These are phyloP conservation scores for Cynanchum wilfordii DNA, from an alignment of 257 asterid species.

Conservation along the genomic window DNA sequence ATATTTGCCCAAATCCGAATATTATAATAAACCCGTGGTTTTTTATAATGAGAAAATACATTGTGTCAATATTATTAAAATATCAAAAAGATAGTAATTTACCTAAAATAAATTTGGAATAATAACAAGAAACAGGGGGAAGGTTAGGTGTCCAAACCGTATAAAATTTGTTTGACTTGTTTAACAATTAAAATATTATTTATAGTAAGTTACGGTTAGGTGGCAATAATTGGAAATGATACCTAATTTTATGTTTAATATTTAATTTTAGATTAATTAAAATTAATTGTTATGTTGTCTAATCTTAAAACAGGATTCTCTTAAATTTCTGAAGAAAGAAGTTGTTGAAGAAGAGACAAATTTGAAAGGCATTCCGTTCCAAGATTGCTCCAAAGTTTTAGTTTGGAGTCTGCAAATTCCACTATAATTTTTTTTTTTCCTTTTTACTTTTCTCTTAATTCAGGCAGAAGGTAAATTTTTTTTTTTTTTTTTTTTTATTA, in stretches of 20 bases:
- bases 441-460: too few relatives aligned
- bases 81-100: too few relatives aligned
- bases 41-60: too few relatives aligned
- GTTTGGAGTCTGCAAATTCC: conserved; percentile 59
- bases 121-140: too few relatives aligned
- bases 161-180: not conserved
- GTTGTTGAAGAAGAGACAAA: conserved; percentile 85
- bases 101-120: too few relatives aligned
- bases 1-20: too few relatives aligned
- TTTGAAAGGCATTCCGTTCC: conserved; percentile 65
- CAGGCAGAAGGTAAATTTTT: not conserved
- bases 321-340: conserved; percentile 68
- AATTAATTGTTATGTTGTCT: not conserved
- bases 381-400: conserved; percentile 66
- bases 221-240: not conserved
- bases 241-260: not conserved
- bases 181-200: not conserved
- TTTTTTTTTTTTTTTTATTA: not conserved
- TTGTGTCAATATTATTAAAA: too few relatives aligned
- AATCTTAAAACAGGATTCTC: conserved; percentile 49
- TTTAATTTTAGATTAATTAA: too few relatives aligned
- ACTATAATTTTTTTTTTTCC: not conserved
- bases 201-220: not conserved
- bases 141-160: not conserved
- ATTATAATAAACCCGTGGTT: too few relatives aligned